Conservation (phyloP, 495 filamentous ascomycete genomes). For the Lindgomyces ingoldianus region DNA sequence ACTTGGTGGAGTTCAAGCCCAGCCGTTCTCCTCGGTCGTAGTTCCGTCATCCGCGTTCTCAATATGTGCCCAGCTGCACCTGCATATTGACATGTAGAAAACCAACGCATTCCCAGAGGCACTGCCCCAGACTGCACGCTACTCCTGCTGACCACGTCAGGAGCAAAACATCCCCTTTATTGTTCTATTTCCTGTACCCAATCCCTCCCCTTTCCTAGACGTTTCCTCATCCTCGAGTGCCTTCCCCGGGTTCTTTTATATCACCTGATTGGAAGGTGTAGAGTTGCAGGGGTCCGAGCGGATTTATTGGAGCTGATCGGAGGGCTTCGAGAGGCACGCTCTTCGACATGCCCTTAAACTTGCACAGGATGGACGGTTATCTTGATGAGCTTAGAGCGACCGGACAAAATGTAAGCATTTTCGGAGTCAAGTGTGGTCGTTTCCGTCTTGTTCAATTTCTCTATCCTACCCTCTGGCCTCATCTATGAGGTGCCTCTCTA, state of each 20-base stretch:
- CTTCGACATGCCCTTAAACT: background rate
- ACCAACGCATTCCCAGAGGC: background rate
- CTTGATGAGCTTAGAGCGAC: background rate
- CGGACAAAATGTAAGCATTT: background rate
- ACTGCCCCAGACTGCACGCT: background rate
- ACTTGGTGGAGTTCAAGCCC: background rate
- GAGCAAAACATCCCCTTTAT: no score
- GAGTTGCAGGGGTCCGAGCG: background rate
- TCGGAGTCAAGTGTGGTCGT: background rate
- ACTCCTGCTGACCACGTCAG: background rate
- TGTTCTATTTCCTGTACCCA: background rate
- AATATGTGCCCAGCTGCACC: background rate
- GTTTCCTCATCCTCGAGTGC: background rate
- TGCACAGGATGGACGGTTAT: background rate
- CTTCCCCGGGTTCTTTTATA: background rate
- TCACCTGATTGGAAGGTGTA: background rate
- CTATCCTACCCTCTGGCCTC: background rate
- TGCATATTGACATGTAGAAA: background rate
- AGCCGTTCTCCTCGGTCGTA: background rate
- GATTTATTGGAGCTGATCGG: background rate
- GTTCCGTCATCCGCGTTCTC: background rate
- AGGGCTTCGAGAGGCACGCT: background rate
- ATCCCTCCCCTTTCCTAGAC: background rate
- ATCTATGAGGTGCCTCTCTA: background rate
- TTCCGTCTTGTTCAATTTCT: background rate